A percentile compares a stretch with the other conserved stretches of the same genome.
Conservation (phyloP, 2,329 filamentous ascomycete genomes). For the Cryphonectria japonica region DNA sequence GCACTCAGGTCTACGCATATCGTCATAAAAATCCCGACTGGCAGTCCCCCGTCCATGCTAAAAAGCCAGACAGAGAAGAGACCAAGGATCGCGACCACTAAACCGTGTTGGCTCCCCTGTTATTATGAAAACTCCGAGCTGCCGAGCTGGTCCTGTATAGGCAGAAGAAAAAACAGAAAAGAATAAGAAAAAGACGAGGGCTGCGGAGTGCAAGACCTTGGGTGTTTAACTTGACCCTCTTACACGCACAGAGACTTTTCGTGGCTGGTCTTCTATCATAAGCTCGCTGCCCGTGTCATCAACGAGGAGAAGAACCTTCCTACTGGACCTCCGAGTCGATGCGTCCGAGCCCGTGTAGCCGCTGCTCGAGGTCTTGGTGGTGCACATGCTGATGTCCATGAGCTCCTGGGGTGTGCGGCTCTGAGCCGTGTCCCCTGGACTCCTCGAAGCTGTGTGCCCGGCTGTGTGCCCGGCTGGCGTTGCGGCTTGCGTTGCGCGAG, state of each 20-base stretch:
- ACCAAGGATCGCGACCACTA: not conserved
- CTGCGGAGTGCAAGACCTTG: not conserved
- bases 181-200: not conserved
- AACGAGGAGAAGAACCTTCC: constrained; percentile 1
- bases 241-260: not conserved
- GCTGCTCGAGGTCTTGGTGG: constrained; percentile 23
- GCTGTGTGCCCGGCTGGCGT: constrained; percentile 21
- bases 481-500: constrained; percentile 12
- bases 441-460: constrained; percentile 27
- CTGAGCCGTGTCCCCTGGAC: constrained; percentile 12
- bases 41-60: constrained; percentile 3
- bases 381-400: constrained; percentile 19
- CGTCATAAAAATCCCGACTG: constrained; percentile 13
- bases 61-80: not conserved
- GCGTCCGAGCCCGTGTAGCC: constrained; percentile 22
- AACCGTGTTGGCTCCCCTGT: not conserved
- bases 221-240: not conserved
- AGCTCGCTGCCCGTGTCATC: not conserved
- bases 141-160: constrained; percentile 4
- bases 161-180: not conserved
- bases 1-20: constrained; percentile 16
- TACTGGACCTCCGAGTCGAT: constrained; percentile 28
- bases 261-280: not conserved
- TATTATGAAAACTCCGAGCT: constrained; percentile 1
- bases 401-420: constrained; percentile 8